Percentiles rank a stretch among this genome's conserved stretches.
Evolutionary conservation across 768 basidiomycete species (phyloP).

Genomic region (Tulasnella sp.): DNA sequence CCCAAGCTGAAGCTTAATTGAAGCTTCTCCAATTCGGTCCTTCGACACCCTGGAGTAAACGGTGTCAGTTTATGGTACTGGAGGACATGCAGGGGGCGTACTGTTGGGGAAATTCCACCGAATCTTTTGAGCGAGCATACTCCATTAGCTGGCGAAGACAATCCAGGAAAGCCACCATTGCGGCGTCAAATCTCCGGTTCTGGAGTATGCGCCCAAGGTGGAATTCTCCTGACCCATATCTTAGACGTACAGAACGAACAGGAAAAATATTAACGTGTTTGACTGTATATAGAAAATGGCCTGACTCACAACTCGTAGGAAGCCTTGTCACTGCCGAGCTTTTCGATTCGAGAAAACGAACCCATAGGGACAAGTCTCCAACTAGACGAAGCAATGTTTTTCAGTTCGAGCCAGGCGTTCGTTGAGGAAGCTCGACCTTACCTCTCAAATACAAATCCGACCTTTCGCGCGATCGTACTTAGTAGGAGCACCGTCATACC

Average conservation of each 20-base stretch:
- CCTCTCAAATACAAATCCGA: constrained; percentile 85
- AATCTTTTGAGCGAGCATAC: constrained; percentile 70
- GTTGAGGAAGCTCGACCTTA: constrained; percentile 41
- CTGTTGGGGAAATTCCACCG: constrained; percentile 82
- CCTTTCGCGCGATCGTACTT: constrained; percentile 86
- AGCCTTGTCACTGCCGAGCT: constrained; percentile 69
- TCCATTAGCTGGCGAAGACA: constrained; percentile 91
- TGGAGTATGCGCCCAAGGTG: constrained; percentile 85
- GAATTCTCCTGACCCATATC: constrained; percentile 88
- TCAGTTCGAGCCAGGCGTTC: not conserved
- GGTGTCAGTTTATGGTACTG: not conserved
- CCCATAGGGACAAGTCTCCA: constrained; percentile 92
- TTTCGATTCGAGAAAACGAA: constrained; percentile 87
- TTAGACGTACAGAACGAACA: constrained; percentile 9
- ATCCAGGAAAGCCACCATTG: constrained; percentile 94
- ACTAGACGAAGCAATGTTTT: constrained; percentile 43
- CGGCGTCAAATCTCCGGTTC: constrained; percentile 92
- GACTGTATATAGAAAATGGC: not conserved
- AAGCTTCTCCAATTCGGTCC: constrained; percentile 94
- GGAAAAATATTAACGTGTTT: not conserved
- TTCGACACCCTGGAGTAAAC: constrained; percentile 61
- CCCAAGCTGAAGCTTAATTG: constrained; percentile 89
- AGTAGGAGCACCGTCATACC: constrained; percentile 89
- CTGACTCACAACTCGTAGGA: constrained; percentile 65
- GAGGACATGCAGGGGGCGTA: constrained; percentile 44